A percentile compares a stretch with the other conserved stretches of the same genome.
These are phyloP conservation scores for Byssothecium circinans DNA, from an alignment of 2,329 filamentous ascomycete species.

Conservation along the genomic window DNA sequence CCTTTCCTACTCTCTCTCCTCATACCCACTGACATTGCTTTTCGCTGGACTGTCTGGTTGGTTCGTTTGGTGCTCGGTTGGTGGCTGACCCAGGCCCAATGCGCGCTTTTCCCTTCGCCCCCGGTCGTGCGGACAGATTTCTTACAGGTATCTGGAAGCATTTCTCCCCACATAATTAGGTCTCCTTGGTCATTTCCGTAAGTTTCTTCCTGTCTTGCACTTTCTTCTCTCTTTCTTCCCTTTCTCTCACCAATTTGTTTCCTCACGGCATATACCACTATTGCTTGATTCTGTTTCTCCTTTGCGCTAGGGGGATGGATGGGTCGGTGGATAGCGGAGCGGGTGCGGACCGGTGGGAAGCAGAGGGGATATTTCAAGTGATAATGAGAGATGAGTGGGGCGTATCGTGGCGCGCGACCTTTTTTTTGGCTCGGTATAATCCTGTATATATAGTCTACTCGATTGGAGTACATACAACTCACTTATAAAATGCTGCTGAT, in stretches of 20 bases:
- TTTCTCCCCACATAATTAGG: no score
- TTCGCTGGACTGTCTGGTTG: constrained; percentile 33
- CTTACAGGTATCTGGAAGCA: background rate
- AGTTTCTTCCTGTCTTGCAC: constrained; percentile 27
- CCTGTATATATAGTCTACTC: constrained; percentile 26
- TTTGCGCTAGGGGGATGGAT: constrained; percentile 11
- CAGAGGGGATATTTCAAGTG: constrained; percentile 23
- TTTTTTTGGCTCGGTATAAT: constrained; percentile 22
- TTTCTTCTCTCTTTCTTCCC: constrained; percentile 19
- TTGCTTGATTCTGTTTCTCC: constrained; percentile 31
- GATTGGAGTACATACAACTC: no score
- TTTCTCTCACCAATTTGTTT: constrained; percentile 12
- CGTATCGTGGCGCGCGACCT: constrained; percentile 16
- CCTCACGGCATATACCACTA: constrained; percentile 43
- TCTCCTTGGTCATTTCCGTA: no score
- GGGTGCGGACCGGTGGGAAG: no score
- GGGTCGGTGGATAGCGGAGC: constrained; percentile 17
- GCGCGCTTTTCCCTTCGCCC: constrained; percentile 28
- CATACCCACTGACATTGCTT: constrained; percentile 37
- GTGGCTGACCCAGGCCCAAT: constrained; percentile 47
- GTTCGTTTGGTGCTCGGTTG: constrained; percentile 6
- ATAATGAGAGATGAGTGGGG: constrained; percentile 20
- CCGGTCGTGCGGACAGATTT: constrained; percentile 24
- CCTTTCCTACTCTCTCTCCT: constrained; percentile 33
- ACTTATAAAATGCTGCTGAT: background rate